Conservation (phyloP, 257 asterid species). For the Penstemon newberryi region DNA sequence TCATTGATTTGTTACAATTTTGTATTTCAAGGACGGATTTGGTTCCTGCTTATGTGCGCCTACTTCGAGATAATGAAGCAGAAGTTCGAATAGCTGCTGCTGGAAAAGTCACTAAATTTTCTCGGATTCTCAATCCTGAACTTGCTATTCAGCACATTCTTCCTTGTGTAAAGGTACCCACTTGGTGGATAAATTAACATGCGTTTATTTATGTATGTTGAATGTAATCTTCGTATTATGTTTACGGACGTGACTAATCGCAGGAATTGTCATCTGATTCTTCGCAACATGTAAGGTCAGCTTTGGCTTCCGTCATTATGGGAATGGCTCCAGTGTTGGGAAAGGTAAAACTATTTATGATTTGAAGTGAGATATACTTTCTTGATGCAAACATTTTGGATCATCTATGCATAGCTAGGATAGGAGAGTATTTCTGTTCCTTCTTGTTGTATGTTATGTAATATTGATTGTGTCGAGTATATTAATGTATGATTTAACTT, state of each 20-base stretch:
- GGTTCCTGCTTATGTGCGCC: constrained; percentile 91
- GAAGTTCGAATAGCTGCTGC: constrained; percentile 93
- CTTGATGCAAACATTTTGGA: background rate
- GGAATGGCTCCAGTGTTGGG: constrained; percentile 96
- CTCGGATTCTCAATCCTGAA: constrained; percentile 75
- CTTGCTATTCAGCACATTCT: constrained; percentile 88
- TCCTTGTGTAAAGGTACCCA: constrained; percentile 85
- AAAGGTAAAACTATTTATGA: constrained; percentile 45
- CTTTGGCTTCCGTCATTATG: constrained; percentile 93
- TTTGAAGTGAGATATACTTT: background rate
- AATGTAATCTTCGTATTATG: constrained; percentile 13
- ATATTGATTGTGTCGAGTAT: background rate
- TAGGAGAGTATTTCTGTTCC: background rate
- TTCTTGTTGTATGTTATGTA: background rate
- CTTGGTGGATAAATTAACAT: background rate
- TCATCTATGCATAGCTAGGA: background rate
- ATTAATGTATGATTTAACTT: background rate
- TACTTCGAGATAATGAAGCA: constrained; percentile 90
- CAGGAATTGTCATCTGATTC: constrained; percentile 94
- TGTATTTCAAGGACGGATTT: constrained; percentile 67
- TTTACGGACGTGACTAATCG: constrained; percentile 26
- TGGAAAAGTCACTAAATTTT: constrained; percentile 85
- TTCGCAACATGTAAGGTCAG: constrained; percentile 91
- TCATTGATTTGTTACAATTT: constrained; percentile 19
- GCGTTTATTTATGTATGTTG: constrained; percentile 16